These are phyloP conservation scores for Nidularia pulvinata DNA, from an alignment of 768 basidiomycete genomes.

Conservation along the genomic window DNA sequence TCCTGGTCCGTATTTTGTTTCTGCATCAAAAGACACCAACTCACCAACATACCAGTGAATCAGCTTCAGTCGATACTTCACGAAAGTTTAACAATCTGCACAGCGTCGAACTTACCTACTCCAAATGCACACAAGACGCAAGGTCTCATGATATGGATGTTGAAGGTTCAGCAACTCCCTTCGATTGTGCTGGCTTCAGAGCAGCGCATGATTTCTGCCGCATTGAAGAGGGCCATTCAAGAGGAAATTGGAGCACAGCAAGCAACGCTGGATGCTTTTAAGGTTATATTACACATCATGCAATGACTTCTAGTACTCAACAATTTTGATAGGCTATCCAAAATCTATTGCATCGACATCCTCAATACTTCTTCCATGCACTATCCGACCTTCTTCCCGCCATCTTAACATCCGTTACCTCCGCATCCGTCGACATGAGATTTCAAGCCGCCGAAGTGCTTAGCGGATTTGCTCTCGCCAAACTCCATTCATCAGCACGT, in stretches of 20 bases:
- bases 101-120: constrained; percentile 25
- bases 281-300: constrained; percentile 16
- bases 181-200: constrained; percentile 27
- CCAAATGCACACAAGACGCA: constrained; percentile 41
- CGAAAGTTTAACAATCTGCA: constrained; percentile 42
- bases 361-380: constrained; percentile 43
- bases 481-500: constrained; percentile 15
- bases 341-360: constrained; percentile 34
- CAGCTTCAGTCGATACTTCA: constrained; percentile 43
- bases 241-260: constrained; percentile 22
- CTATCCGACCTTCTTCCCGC: constrained; percentile 48
- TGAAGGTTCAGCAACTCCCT: constrained; percentile 50
- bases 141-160: constrained; percentile 45
- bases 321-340: constrained; percentile 24
- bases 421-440: constrained; percentile 28
- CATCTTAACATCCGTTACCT: constrained; percentile 25
- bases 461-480: constrained; percentile 49
- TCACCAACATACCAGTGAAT: constrained; percentile 23
- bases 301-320: no score
- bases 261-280: constrained; percentile 28
- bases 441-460: constrained; percentile 57
- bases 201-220: constrained; percentile 24
- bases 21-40: not conserved
- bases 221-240: constrained; percentile 32
- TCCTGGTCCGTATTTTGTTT: constrained; percentile 36